phyloP scores from a whole-genome alignment of 2,329 filamentous ascomycete genomes.

The Bipolaris oryzae region DNA sequence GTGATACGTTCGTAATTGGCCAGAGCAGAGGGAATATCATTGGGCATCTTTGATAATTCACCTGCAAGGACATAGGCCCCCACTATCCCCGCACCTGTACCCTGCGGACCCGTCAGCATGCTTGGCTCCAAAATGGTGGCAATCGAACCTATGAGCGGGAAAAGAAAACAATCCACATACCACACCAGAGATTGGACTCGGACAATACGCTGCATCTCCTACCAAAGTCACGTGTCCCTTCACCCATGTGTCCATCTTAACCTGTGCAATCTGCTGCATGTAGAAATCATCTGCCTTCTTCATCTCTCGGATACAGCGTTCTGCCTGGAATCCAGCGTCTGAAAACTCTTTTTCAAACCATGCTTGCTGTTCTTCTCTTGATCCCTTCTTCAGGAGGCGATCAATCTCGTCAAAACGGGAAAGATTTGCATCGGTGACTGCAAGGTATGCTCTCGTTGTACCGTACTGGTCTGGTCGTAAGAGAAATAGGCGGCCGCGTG shows the following conservation, averaged over 20 bases:
- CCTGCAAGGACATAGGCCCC: conserved; percentile 50
- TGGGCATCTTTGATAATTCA: conserved; percentile 35
- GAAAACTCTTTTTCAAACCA: conserved; percentile 38
- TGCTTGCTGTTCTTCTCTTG: conserved; percentile 29
- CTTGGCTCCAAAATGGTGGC: too few species aligned
- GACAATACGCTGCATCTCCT: conserved; percentile 50
- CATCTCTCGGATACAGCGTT: conserved; percentile 50
- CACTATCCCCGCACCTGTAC: conserved; percentile 44
- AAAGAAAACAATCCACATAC: conserved; percentile 12
- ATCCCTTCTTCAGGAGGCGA: conserved; percentile 15
- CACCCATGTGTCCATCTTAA: conserved; percentile 46
- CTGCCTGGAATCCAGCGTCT: conserved; percentile 48
- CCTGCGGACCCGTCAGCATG: conserved; percentile 20
- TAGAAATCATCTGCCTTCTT: conserved; percentile 53
- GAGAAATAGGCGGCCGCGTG: conserved; percentile 30
- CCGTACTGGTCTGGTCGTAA: conserved; percentile 32
- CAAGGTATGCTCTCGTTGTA: conserved; percentile 26
- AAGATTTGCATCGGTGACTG: conserved; percentile 24
- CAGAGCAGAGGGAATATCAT: conserved; percentile 31
- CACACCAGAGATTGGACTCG: conserved; percentile 40
- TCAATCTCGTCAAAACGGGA: conserved; percentile 29
- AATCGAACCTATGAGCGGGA: background rate
- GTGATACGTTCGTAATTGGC: conserved; percentile 28
- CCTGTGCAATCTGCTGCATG: conserved; percentile 50
- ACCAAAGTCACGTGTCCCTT: conserved; percentile 50